Evolutionary conservation across 2,329 filamentous ascomycete species (phyloP), one percentile per base, ranked within the genome.

Genomic region (Pestalotiopsis sp.): DNA sequence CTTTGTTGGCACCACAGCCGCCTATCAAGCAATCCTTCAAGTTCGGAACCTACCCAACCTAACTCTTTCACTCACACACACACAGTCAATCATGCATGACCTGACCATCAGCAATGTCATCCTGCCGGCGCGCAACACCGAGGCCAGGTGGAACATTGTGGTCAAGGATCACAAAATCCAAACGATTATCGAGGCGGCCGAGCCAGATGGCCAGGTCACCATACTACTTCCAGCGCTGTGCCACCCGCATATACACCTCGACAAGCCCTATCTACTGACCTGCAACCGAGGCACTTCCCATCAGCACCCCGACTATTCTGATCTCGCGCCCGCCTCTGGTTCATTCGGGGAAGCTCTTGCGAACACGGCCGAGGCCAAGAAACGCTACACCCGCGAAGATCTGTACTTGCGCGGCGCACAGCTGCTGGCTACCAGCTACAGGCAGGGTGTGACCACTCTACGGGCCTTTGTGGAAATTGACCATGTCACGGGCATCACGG

Each of bases 381-480:
- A 83, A 9, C 83, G 85, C 52, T 93, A 93, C 78, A 88, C 86
- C 4, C 78, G 81, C 13, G 79, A 86, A 0, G 91, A 93, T 77
- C 83, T 93, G n/a, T 80, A 90, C 27, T 83, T 87, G 68, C 85
- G 91, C 70, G 91, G 91, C 4, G 82, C 86, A 25, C 88, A 90
- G 79, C 82, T 93, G 13, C 84, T 93, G 17, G 86, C 90, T 52
- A 89, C 92, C 68, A 92, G 90, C 69, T 85, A 90, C 64, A 78
- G 80, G 1, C 85, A 89, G 41, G 91, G 91, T 4, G 91, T 93
- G 3, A 92, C 91, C 0, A 86, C 87, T 23, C 89, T 92, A 83
- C 85, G 91, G 70, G 89, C 90, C 2, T 93, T 93, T 75, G 90
- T 93, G 62, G 91, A 93, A 78, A 84, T 93, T 1, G 91, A 93